These are phyloP conservation scores for Geosmithia morbida DNA, from an alignment of 2,329 filamentous ascomycete genomes.

Conservation along the genomic window DNA sequence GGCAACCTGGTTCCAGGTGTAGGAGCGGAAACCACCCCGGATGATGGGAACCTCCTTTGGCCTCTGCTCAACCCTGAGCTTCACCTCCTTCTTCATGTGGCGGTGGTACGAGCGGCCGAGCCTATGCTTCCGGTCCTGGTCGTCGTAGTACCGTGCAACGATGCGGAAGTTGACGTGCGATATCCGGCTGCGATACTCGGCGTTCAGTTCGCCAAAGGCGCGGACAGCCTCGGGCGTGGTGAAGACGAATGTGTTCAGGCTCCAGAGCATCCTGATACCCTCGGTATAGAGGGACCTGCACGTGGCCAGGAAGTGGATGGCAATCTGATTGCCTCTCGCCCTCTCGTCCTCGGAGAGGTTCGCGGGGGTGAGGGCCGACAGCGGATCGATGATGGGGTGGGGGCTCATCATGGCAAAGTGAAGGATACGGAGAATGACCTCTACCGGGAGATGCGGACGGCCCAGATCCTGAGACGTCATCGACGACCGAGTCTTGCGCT, in stretches of 20 bases:
- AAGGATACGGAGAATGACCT: slow-evolving; percentile 37
- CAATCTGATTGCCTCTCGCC: slow-evolving; percentile 28
- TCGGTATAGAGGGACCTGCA: slow-evolving; percentile 34
- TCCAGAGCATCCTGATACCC: slow-evolving; percentile 34
- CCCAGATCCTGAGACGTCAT: slow-evolving; percentile 12
- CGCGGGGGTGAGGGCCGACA: slow-evolving; percentile 27
- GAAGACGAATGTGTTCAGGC: slow-evolving; percentile 37
- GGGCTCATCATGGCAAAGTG: slow-evolving; percentile 33
- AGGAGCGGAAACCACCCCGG: slow-evolving; percentile 37
- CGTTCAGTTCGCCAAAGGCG: slow-evolving; percentile 30
- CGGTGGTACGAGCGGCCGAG: slow-evolving; percentile 26
- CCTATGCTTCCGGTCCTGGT: slow-evolving; percentile 27
- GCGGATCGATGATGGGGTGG: slow-evolving; percentile 37
- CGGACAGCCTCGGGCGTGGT: slow-evolving; percentile 34
- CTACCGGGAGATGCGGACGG: slow-evolving; percentile 32
- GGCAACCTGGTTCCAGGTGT: slow-evolving; percentile 36
- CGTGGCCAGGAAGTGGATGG: slow-evolving; percentile 37
- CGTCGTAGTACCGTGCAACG: slow-evolving; percentile 41
- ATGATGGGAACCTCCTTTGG: slow-evolving; percentile 29
- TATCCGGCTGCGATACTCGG: slow-evolving; percentile 26
- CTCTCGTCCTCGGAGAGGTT: slow-evolving; percentile 28
- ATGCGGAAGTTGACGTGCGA: slow-evolving; percentile 33
- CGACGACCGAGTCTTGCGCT: slow-evolving; percentile 17
- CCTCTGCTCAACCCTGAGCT: slow-evolving; percentile 25
- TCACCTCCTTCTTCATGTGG: slow-evolving; percentile 23